Evolutionary conservation across 306 rosid species (phyloP), one percentile per base, ranked within the genome.

Genomic region (Malus fusca): DNA sequence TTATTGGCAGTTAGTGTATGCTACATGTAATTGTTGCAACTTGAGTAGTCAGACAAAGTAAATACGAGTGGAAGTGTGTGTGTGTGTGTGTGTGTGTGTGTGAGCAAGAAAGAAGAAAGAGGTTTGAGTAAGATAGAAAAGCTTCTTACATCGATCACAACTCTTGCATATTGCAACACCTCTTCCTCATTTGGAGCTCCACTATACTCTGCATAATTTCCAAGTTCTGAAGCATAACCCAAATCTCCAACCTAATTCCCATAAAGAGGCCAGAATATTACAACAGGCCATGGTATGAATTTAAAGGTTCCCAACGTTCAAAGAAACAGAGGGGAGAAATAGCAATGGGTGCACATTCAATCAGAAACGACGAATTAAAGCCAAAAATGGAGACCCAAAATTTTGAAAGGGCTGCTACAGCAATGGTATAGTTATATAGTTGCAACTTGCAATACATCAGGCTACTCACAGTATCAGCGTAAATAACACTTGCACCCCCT

Each of bases 121-220:
- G 15, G 18, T 69, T 66, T 52, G 4, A 3, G 8, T 48, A 48
- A 48, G 6, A 26, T 25, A 30, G 4, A 17, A 40, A 28, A 43
- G 46, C 46, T 43, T 44, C 84, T 86, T 86, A 92, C 97, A 85
- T 92, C 97, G 72, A 92, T 66, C 75, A 92, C 87, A 12, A 90
- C 96, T 86, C 96, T 85, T 11, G 97, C 96, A 85, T 92, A 92
- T 77, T 92, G 97, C 90, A 92, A 81, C 59, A 92, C 97, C 84
- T 92, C 97, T 48, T 90, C 97, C 84, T 92, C 96, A 42, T 92
- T 92, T 73, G 97, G 97, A 79, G 97, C 96, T 77, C 97, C 97
- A 83, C 97, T 92, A 66, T 92, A 90, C 80, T 92, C 97, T 12
- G 97, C 97, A 85, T 92, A 92, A 82, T 92, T 92, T n/a, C 97